Conservation (phyloP, 1,139 yeast species). For the Arxiozyma heterogenica region DNA sequence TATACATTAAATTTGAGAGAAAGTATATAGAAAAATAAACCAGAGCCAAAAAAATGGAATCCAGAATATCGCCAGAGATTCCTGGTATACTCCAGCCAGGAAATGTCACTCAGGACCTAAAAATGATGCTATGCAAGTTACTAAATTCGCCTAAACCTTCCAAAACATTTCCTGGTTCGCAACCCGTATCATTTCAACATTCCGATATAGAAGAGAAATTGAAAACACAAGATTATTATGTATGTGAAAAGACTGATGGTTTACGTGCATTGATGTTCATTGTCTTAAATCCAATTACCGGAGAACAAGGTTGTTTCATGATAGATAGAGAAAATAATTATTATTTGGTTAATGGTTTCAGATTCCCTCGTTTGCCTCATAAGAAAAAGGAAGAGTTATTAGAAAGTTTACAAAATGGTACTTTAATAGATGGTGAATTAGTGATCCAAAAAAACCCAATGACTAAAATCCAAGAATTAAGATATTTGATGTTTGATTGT, state of each 20-base stretch:
- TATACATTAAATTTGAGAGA: neutral
- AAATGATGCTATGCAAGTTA: constrained; percentile 60
- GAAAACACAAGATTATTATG: constrained; percentile 61
- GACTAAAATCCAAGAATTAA: constrained; percentile 50
- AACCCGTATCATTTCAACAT: constrained; percentile 85
- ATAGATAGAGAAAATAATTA: constrained; percentile 86
- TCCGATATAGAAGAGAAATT: constrained; percentile 59
- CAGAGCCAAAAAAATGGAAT: constrained; percentile 25
- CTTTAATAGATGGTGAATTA: constrained; percentile 88
- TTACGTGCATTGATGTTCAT: constrained; percentile 66
- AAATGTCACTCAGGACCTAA: constrained; percentile 57
- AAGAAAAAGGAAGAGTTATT: constrained; percentile 36
- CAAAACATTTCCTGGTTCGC: constrained; percentile 71
- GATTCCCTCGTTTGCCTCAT: constrained; percentile 61
- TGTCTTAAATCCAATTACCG: constrained; percentile 57
- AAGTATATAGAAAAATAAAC: neutral
- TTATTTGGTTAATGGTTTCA: constrained; percentile 70
- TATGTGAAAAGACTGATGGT: constrained; percentile 96
- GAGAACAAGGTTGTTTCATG: constrained; percentile 65
- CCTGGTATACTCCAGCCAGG: constrained; percentile 77
- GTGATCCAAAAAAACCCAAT: constrained; percentile 45
- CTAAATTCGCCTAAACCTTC: constrained; percentile 37
- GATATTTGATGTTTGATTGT: constrained; percentile 87
- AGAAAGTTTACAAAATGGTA: constrained; percentile 65
- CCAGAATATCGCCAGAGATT: constrained; percentile 66